Evolutionary conservation across 805 yeast genomes (phyloP), one percentile per base, ranked within the genome.

Genomic region (Torulaspora franciscae): DNA sequence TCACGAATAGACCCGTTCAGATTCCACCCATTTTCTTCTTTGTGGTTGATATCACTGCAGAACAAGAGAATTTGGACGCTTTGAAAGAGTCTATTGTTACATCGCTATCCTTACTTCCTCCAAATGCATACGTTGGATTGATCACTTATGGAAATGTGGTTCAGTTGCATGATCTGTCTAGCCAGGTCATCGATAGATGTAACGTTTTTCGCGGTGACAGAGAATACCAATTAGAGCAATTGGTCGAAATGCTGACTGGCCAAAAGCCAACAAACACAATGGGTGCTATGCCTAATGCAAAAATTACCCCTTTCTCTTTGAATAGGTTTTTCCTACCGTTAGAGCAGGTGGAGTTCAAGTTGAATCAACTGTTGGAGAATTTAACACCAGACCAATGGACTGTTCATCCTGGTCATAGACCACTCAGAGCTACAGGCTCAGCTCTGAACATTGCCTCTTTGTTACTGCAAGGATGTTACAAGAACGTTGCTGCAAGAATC

Each of bases 351-450:
- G 97, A 91, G 70, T 83, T 83, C 65, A 89, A 83, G 67, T 74
- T 91, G 57, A 84, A 87, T 24, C 80, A 78, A 50, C 75, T 86
- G 44, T 74, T 93, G 56, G 96, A 89, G 68, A 79, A 80, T 49
- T 74, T 93, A 62, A 72, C 80, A 48, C 75, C 74, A 24, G 95
- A 87, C 61, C 85, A 90, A 47, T 93, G 99, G 99, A 79, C 91
- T 27, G 85, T 85, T 29, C 83, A 85, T 37, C 78, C 84, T 40
- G 87, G 85, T 42, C 81, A 81, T 60, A 80, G 99, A 65, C 85
- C 98, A 7, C 69, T 86, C 43, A 79, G 99, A 70, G 85, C 91
- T 48, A 87, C 96, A 3, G 99, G 99, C 48, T 81, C 95, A 24
- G 98, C 99, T 4, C 67, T 90, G 56, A 79, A 85, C 52, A 81